A percentile compares a stretch with the other conserved stretches of the same genome.
phyloP scores from a whole-genome alignment of 108 stramenopile species.

The Nannochloropsis salina region DNA sequence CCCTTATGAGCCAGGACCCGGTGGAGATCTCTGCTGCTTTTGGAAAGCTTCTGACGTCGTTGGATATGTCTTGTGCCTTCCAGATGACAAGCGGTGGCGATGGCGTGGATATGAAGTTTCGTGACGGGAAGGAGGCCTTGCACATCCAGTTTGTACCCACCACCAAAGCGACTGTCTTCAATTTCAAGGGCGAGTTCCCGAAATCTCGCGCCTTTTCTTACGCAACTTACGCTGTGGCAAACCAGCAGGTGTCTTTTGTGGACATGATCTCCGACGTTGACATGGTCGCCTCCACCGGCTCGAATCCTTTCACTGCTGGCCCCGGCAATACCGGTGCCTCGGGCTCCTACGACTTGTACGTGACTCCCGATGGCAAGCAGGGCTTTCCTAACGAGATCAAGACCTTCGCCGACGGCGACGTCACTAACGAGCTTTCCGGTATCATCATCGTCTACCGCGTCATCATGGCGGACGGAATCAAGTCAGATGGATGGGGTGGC shows the following conservation, averaged over 20 bases:
- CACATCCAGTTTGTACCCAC: constrained; percentile 15
- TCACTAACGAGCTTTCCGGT: background rate
- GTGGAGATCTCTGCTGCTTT: background rate
- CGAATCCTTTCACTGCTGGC: background rate
- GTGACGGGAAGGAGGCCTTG: background rate
- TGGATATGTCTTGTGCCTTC: background rate
- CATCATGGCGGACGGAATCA: constrained; percentile 3
- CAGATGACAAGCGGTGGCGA: constrained; percentile 2
- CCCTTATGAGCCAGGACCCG: background rate
- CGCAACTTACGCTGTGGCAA: background rate
- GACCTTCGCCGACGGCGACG: background rate
- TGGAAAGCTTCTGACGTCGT: background rate
- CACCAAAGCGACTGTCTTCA: background rate
- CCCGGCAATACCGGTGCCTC: background rate
- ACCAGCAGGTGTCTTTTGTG: background rate
- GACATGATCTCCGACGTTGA: background rate
- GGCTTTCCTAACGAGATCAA: constrained; percentile 5
- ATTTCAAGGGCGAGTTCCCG: background rate
- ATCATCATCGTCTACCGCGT: background rate
- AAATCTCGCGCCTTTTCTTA: constrained; percentile 8
- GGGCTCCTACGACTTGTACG: constrained; percentile 11
- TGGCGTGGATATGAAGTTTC: background rate
- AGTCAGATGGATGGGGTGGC: background rate
- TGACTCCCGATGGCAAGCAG: constrained; percentile 14
- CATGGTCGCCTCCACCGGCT: background rate